Evolutionary conservation across 2,329 filamentous ascomycete genomes (phyloP), one percentile per base, ranked within the genome.

Genomic region (Magnaporthiopsis poae): DNA sequence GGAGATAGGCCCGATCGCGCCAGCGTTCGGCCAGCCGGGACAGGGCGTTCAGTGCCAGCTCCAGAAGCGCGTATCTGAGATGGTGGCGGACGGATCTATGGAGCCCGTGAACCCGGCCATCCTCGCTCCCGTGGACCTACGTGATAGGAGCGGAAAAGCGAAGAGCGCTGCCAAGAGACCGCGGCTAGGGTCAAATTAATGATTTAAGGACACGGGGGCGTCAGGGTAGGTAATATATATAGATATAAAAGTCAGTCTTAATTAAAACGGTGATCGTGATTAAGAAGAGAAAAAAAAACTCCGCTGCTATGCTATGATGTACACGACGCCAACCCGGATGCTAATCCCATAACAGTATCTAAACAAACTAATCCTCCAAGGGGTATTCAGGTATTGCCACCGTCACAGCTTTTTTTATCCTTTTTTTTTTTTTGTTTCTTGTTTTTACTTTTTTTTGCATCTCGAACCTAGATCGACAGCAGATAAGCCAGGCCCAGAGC

Each of bases 21-120:
- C 78, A 11, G 83, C 78, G 80, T 84, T 83, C 67, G 80, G 80
- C 11, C 81, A 84, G 73, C 80, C 80, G 0, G 82, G 82, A 0
- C 74, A 81, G 56, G 81, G 81, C 52, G 71, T 79, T 61, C 75
- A 73, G 70, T 73, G 73, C 61, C 67, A 67, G 68, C 62, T 72
- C 31, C 73, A 69, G 12, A 67, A 66, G 3, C 75, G 69, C 60
- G 74, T 80, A 2, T 63, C 70, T 36, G 67, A 67, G 2, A 69
- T 81, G 66, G 63, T 80, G n/a, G 68, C 69, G 5, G 69, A 68
- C 0, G 76, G 77, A 0, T 76, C 70, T 65, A 66, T 80, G 64
- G 71, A 72, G 63, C 69, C 73, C 25, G 72, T 75, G 52, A 72
- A 75, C 62, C 71, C 69, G 21, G 25, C 3, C 66, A 15, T 29